These are phyloP conservation scores for Bacidia gigantensis DNA, from an alignment of 495 filamentous ascomycete species.

Conservation along the genomic window DNA sequence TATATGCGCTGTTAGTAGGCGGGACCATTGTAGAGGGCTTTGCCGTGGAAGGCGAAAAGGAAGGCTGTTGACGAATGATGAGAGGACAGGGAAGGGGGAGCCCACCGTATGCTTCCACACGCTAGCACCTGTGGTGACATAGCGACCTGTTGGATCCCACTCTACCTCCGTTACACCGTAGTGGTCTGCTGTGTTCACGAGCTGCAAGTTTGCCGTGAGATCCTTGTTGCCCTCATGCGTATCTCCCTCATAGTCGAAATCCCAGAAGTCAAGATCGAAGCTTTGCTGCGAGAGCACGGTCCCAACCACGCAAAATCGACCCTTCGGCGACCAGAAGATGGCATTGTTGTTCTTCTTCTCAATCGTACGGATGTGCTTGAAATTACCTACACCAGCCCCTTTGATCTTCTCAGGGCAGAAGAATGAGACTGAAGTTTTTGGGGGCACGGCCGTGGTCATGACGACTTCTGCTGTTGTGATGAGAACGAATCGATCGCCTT, in stretches of 20 bases:
- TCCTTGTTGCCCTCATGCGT: constrained; percentile 79
- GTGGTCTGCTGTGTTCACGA: constrained; percentile 86
- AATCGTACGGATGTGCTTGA: constrained; percentile 81
- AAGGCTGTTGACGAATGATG: neutral
- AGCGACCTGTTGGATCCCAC: constrained; percentile 93
- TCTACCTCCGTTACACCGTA: constrained; percentile 96
- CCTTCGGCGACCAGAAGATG: constrained; percentile 98
- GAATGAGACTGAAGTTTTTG: constrained; percentile 89
- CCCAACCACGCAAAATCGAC: constrained; percentile 83
- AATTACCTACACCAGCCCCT: constrained; percentile 65
- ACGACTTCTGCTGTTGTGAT: constrained; percentile 86
- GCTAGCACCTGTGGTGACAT: constrained; percentile 80
- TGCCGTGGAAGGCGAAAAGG: neutral
- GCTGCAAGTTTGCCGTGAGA: constrained; percentile 79
- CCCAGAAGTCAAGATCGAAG: constrained; percentile 94
- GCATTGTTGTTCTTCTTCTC: constrained; percentile 99
- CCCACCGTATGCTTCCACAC: constrained; percentile 90
- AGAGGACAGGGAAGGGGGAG: constrained; percentile 6
- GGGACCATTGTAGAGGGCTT: constrained; percentile 29
- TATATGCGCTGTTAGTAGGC: constrained; percentile 21
- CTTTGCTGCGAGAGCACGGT: constrained; percentile 83
- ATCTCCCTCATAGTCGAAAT: constrained; percentile 95
- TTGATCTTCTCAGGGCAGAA: constrained; percentile 92
- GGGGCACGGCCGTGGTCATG: constrained; percentile 64
- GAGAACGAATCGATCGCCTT: constrained; percentile 89